Conservation (phyloP, 2,329 filamentous ascomycete species). For the Microdochium trichocladiopsis region DNA sequence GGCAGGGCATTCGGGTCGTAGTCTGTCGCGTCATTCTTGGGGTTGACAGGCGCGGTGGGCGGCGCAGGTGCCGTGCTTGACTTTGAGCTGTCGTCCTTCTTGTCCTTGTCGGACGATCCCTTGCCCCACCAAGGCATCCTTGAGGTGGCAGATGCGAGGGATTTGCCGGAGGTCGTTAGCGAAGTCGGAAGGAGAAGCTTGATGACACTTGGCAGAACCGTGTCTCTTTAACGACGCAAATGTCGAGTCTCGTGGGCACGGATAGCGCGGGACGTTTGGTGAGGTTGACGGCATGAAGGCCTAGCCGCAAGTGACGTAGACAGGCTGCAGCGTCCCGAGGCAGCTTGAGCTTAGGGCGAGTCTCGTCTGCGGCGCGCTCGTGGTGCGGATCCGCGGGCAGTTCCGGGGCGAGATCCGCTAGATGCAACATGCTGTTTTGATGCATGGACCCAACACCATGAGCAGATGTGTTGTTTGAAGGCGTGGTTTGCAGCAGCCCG, state of each 20-base stretch:
- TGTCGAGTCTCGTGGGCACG: no score
- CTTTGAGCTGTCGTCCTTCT: slow-evolving; percentile 14
- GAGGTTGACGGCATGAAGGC: no score
- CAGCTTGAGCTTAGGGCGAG: no score
- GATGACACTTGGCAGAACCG: neutral
- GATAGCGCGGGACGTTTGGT: no score
- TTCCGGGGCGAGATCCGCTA: no score
- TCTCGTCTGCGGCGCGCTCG: no score
- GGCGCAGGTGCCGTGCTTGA: slow-evolving; percentile 6
- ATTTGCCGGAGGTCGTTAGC: neutral
- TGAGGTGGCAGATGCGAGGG: neutral
- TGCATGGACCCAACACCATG: neutral
- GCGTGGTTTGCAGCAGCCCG: no score
- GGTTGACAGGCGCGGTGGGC: slow-evolving; percentile 14
- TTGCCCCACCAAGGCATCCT: slow-evolving; percentile 21
- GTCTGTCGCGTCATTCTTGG: slow-evolving; percentile 20
- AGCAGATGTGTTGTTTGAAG: neutral
- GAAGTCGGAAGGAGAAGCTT: neutral
- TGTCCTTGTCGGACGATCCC: slow-evolving; percentile 15
- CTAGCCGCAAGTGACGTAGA: no score
- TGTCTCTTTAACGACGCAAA: no score
- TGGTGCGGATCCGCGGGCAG: no score
- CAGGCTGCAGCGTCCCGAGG: no score
- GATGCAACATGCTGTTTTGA: no score
- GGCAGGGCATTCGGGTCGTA: slow-evolving; percentile 42